Evolutionary conservation across 2,329 filamentous ascomycete species (phyloP).

Genomic region (Colletotrichum chrysophilum): DNA sequence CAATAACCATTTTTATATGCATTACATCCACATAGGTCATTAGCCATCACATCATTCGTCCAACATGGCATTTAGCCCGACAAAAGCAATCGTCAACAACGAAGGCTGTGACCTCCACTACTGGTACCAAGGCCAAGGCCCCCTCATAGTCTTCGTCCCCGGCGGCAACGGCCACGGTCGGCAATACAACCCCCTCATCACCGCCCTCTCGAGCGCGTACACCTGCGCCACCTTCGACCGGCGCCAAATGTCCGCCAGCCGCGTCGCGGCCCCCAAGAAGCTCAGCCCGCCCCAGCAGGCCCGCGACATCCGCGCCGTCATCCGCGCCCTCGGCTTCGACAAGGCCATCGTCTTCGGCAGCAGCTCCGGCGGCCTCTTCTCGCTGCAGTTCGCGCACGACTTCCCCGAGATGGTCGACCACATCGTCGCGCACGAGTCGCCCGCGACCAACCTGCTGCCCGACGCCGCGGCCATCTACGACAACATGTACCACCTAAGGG

Average conservation of each 20-base stretch:
- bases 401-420: slow-evolving; percentile 32
- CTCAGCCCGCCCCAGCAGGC: slow-evolving; percentile 33
- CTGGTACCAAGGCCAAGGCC: slow-evolving; percentile 33
- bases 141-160: slow-evolving; percentile 35
- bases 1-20: neutral
- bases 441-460: slow-evolving; percentile 28
- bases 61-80: slow-evolving; percentile 25
- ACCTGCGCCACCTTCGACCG: slow-evolving; percentile 37
- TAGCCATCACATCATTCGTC: neutral
- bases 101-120: slow-evolving; percentile 36
- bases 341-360: slow-evolving; percentile 33
- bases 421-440: slow-evolving; percentile 35
- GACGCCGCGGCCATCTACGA: slow-evolving; percentile 28
- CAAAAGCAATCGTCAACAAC: slow-evolving; percentile 27
- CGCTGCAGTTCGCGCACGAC: slow-evolving; percentile 34
- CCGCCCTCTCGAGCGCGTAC: slow-evolving; percentile 28
- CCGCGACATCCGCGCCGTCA: slow-evolving; percentile 33
- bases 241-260: slow-evolving; percentile 36
- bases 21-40: neutral
- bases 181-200: slow-evolving; percentile 34
- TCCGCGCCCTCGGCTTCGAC: slow-evolving; percentile 29
- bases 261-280: slow-evolving; percentile 25
- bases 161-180: slow-evolving; percentile 37
- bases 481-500: slow-evolving; percentile 25
- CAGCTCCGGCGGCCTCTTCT: slow-evolving; percentile 33